Conservation (phyloP, 2,329 filamentous ascomycete species). For the Aureobasidium pullulans region DNA sequence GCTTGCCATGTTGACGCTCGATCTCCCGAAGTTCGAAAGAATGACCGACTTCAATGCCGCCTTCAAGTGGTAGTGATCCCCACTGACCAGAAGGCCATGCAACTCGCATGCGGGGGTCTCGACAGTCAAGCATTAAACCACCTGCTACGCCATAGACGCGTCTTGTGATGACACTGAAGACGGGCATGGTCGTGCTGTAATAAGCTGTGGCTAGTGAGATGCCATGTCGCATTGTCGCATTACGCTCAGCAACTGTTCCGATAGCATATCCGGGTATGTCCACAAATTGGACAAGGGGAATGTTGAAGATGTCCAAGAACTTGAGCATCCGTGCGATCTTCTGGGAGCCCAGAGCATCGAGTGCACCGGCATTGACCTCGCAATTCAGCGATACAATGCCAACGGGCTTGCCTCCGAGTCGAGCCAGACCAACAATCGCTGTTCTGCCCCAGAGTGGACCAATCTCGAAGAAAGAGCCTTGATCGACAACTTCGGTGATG, state of each 20-base stretch:
- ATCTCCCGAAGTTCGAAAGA: constrained; percentile 51
- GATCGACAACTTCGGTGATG: constrained; percentile 51
- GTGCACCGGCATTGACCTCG: constrained; percentile 54
- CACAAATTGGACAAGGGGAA: constrained; percentile 57
- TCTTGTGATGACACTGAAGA: constrained; percentile 57
- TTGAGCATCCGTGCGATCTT: constrained; percentile 55
- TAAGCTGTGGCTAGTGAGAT: constrained; percentile 55
- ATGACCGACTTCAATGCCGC: constrained; percentile 59
- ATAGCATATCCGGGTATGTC: constrained; percentile 58
- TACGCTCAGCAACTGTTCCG: constrained; percentile 55
- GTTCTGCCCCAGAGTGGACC: constrained; percentile 56
- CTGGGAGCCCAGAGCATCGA: constrained; percentile 54
- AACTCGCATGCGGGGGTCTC: constrained; percentile 53
- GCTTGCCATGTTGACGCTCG: constrained; percentile 43
- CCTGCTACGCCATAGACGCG: constrained; percentile 58
- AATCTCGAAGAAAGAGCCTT: constrained; percentile 55
- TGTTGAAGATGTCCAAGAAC: constrained; percentile 58
- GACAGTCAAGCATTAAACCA: constrained; percentile 55
- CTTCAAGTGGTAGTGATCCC: constrained; percentile 55
- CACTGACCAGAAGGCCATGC: constrained; percentile 59
- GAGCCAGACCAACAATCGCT: constrained; percentile 53
- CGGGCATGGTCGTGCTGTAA: constrained; percentile 54
- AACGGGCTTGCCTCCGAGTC: constrained; percentile 49
- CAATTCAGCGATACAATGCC: constrained; percentile 55
- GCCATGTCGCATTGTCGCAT: constrained; percentile 58